These are phyloP conservation scores for Torrubiellomyces zombiae DNA, from an alignment of 2,329 filamentous ascomycete genomes.

Conservation along the genomic window DNA sequence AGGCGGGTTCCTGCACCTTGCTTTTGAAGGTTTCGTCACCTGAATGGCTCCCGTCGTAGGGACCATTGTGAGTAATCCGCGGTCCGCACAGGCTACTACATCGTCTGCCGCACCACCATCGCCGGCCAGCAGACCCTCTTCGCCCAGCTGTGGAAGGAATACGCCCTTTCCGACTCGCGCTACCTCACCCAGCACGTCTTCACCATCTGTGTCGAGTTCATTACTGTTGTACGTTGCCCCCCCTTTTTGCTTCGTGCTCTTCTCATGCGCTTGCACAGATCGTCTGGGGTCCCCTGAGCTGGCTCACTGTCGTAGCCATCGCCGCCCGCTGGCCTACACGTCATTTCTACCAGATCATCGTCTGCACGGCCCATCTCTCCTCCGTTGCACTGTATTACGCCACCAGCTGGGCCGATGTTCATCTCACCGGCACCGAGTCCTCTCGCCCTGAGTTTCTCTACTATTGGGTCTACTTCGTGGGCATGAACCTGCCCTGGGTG, in stretches of 20 bases:
- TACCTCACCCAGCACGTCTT: conserved; percentile 72
- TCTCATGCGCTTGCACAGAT: conserved; percentile 16
- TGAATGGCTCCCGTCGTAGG: background rate
- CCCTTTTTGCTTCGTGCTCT: background rate
- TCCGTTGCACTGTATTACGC: conserved; percentile 46
- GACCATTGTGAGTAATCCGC: background rate
- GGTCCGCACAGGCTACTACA: conserved; percentile 47
- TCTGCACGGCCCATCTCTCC: conserved; percentile 40
- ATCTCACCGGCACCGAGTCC: conserved; percentile 27
- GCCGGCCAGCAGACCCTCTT: conserved; percentile 54
- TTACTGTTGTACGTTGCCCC: conserved; percentile 50
- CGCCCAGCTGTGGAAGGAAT: conserved; percentile 87
- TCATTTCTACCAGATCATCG: conserved; percentile 32
- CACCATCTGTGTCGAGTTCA: conserved; percentile 72
- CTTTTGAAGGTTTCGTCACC: conserved; percentile 51
- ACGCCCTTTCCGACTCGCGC: conserved; percentile 70
- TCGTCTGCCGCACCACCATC: conserved; percentile 50
- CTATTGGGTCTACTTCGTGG: conserved; percentile 47
- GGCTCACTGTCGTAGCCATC: conserved; percentile 29
- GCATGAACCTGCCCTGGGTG: conserved; percentile 44
- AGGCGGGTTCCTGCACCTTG: conserved; percentile 57
- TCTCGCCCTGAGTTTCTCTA: conserved; percentile 44
- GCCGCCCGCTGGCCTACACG: conserved; percentile 24
- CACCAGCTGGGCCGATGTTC: conserved; percentile 34
- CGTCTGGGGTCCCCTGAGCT: conserved; percentile 42